Evolutionary conservation across 768 basidiomycete species (phyloP).

Genomic region (Psilocybe sp.): DNA sequence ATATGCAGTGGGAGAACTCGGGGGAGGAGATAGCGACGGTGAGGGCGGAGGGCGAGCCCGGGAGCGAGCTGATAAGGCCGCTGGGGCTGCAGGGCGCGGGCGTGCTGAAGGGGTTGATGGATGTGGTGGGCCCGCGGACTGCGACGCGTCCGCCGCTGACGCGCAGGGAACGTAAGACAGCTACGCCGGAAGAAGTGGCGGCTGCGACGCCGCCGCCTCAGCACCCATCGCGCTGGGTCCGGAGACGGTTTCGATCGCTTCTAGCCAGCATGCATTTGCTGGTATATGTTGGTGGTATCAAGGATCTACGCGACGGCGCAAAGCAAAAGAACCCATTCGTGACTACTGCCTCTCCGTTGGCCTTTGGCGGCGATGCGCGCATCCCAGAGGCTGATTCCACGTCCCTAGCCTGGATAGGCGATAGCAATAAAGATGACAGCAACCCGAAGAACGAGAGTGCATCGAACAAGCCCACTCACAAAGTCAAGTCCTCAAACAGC

Average conservation of each 20-base stretch:
- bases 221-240: slow-evolving; percentile 46
- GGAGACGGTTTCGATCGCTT: slow-evolving; percentile 57
- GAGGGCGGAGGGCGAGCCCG: no score
- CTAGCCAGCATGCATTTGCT: slow-evolving; percentile 60
- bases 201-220: not conserved
- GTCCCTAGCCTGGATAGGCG: slow-evolving; percentile 33
- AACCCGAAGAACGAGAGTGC: not conserved
- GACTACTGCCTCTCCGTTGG: no score
- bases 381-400: slow-evolving; percentile 26
- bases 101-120: slow-evolving; percentile 44
- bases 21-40: no score
- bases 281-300: slow-evolving; percentile 22
- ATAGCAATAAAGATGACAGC: slow-evolving; percentile 4
- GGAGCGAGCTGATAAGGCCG: slow-evolving; percentile 1
- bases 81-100: slow-evolving; percentile 40
- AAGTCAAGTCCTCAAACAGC: no score
- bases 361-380: not conserved
- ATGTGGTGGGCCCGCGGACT: slow-evolving; percentile 35
- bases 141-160: slow-evolving; percentile 25
- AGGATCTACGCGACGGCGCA: slow-evolving; percentile 5
- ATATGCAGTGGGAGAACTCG: no score
- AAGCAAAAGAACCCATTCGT: no score
- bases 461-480: not conserved
- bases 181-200: not conserved
- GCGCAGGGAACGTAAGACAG: slow-evolving; percentile 28